These are phyloP conservation scores for Rosa lucieae DNA, from an alignment of 306 rosid genomes.

Conservation along the genomic window DNA sequence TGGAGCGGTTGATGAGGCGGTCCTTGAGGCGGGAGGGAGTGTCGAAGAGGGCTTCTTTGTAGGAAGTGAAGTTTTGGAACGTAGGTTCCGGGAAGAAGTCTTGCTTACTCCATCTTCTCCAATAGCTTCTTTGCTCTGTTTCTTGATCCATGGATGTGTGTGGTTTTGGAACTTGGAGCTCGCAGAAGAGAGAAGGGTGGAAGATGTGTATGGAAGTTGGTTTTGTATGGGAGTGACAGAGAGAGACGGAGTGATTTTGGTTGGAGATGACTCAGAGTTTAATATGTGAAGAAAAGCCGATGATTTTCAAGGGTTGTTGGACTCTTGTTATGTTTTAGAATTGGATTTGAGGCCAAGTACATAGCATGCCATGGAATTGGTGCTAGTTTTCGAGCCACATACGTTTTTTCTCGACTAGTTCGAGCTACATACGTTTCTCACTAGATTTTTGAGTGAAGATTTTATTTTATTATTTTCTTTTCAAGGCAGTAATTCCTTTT, in stretches of 20 bases:
- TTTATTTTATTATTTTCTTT: too few relatives aligned
- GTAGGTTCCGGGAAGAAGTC: conserved; percentile 76
- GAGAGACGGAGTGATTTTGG: background rate
- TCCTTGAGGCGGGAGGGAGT: conserved; percentile 68
- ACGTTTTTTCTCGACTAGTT: background rate
- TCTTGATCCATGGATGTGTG: background rate
- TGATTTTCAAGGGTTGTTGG: background rate
- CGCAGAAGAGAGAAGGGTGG: background rate
- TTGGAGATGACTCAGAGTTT: background rate
- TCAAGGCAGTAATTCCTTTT: too few relatives aligned
- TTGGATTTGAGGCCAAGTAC: background rate
- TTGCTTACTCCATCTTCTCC: conserved; percentile 66
- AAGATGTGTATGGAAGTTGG: background rate
- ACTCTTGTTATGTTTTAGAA: background rate
- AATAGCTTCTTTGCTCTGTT: conserved; percentile 51
- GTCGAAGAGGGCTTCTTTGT: conserved; percentile 47
- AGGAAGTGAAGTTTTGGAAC: conserved; percentile 44
- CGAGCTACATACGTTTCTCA: background rate
- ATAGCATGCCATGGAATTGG: background rate
- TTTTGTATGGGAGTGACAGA: background rate
- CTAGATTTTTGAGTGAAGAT: background rate
- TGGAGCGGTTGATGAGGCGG: conserved; percentile 72
- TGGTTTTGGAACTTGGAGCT: background rate
- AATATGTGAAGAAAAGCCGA: background rate
- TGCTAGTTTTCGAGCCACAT: background rate